Evolutionary conservation across 495 filamentous ascomycete species (phyloP).

Genomic region (Parathielavia appendiculata): DNA sequence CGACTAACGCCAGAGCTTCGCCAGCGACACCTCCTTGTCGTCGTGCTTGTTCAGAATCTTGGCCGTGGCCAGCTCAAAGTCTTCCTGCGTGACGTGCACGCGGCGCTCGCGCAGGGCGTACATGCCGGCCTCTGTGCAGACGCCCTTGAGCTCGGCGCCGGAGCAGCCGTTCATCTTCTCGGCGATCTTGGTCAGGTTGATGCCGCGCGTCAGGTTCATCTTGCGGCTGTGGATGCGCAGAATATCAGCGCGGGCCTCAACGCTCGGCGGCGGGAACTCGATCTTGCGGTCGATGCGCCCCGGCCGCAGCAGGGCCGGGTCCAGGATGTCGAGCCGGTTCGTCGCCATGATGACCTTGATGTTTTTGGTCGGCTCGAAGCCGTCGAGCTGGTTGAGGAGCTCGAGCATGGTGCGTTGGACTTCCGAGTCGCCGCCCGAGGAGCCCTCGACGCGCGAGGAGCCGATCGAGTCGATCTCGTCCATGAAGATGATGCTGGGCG

Average conservation of each 20-base stretch:
- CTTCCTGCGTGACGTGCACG: constrained; percentile 97
- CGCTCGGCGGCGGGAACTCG: constrained; percentile 95
- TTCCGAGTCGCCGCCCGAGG: constrained; percentile 94
- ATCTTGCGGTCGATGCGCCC: constrained; percentile 99
- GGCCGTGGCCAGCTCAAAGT: constrained; percentile 96
- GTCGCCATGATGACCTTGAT: constrained; percentile 99
- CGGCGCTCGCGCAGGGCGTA: constrained; percentile 90
- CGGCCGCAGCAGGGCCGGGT: constrained; percentile 87
- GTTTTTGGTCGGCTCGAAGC: constrained; percentile 99
- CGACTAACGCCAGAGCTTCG: constrained; percentile 35
- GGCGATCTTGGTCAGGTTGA: constrained; percentile 96
- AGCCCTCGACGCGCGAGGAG: constrained; percentile 91
- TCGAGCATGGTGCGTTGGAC: constrained; percentile 99
- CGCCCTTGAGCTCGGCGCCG: constrained; percentile 93
- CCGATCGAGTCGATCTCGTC: constrained; percentile 99
- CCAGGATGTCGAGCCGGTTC: constrained; percentile 93
- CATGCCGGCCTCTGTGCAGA: constrained; percentile 97
- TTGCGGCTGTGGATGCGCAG: constrained; percentile 91
- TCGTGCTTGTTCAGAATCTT: constrained; percentile 99
- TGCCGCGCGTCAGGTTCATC: constrained; percentile 97
- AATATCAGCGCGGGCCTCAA: constrained; percentile 96
- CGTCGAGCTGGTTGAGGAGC: constrained; percentile 95
- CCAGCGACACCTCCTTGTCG: constrained; percentile 73
- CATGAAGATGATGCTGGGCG: constrained; percentile 99
- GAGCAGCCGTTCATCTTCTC: constrained; percentile 99